Evolutionary conservation across 345 rosid genomes (phyloP).

Genomic region (Dipteronia sinensis): DNA sequence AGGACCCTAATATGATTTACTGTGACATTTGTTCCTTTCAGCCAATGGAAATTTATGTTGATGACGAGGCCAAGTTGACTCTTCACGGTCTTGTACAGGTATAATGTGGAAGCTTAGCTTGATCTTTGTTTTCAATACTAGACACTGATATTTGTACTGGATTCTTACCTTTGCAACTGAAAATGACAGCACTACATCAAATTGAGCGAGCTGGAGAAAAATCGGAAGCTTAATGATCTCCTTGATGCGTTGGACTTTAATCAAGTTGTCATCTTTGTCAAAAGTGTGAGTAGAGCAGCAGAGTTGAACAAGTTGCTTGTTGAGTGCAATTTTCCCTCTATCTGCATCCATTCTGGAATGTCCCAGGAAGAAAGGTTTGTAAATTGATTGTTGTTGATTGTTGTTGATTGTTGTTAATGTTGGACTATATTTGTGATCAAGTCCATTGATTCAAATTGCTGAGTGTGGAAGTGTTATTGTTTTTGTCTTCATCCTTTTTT

Average conservation of each 20-base stretch:
- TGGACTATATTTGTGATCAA: neutral
- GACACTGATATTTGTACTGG: neutral
- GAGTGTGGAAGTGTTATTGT: too few relatives aligned
- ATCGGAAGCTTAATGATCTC: slow-evolving; percentile 94
- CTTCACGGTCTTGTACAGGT: slow-evolving; percentile 99
- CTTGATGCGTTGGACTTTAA: slow-evolving; percentile 99
- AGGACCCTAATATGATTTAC: slow-evolving; percentile 71
- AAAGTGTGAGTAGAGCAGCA: slow-evolving; percentile 93
- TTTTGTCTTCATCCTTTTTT: too few relatives aligned
- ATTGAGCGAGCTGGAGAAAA: slow-evolving; percentile 91
- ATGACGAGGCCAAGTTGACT: slow-evolving; percentile 97
- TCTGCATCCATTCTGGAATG: slow-evolving; percentile 99
- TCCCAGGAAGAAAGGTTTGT: slow-evolving; percentile 95
- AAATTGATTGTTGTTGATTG: too few relatives aligned
- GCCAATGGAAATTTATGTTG: slow-evolving; percentile 99
- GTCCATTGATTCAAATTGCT: neutral
- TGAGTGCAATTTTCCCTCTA: slow-evolving; percentile 97
- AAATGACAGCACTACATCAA: slow-evolving; percentile 93
- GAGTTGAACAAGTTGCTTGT: slow-evolving; percentile 93
- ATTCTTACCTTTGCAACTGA: neutral
- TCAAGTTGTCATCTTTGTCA: slow-evolving; percentile 96
- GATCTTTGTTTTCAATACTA: neutral
- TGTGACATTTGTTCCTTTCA: slow-evolving; percentile 84
- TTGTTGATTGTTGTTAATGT: neutral
- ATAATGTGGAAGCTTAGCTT: slow-evolving; percentile 4